Evolutionary conservation across 805 yeast species (phyloP).

Genomic region (Myxozyma neglecta): DNA sequence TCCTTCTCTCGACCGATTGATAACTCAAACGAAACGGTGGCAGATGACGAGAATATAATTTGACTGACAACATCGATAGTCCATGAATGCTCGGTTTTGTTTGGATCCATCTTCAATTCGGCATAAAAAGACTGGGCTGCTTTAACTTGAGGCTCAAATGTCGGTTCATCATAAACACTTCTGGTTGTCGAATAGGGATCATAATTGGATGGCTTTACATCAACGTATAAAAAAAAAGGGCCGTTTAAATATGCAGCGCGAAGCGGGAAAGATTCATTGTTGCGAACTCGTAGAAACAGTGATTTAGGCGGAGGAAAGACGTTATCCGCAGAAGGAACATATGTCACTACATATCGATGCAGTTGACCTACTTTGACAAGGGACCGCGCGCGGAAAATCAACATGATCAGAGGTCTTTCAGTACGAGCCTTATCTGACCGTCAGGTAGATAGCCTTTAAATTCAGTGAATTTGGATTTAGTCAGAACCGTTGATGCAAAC

Average conservation of each 20-base stretch:
- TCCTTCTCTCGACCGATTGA: constrained; percentile 46
- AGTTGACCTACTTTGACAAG: constrained; percentile 61
- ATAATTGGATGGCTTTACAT: constrained; percentile 69
- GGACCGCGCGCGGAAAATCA: constrained; percentile 34
- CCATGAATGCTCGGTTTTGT: constrained; percentile 59
- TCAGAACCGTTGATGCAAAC: background rate
- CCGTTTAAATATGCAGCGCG: constrained; percentile 87
- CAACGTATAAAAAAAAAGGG: constrained; percentile 83
- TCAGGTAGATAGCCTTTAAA: background rate
- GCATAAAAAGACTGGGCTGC: constrained; percentile 72
- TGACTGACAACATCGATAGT: constrained; percentile 78
- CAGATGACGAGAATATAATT: constrained; percentile 66
- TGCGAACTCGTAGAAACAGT: constrained; percentile 17
- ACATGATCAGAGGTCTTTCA: constrained; percentile 18
- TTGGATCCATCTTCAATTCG: constrained; percentile 49
- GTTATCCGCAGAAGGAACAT: constrained; percentile 44
- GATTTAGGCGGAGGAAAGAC: constrained; percentile 19
- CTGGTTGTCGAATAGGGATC: constrained; percentile 48
- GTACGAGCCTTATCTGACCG: background rate
- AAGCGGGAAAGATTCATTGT: constrained; percentile 28
- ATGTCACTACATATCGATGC: constrained; percentile 56
- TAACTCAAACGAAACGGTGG: constrained; percentile 68
- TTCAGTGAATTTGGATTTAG: background rate
- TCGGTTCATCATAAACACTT: constrained; percentile 38
- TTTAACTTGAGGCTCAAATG: constrained; percentile 55